phyloP scores from a whole-genome alignment of 805 yeast species.

The Wickerhamiella alocasiicola region DNA sequence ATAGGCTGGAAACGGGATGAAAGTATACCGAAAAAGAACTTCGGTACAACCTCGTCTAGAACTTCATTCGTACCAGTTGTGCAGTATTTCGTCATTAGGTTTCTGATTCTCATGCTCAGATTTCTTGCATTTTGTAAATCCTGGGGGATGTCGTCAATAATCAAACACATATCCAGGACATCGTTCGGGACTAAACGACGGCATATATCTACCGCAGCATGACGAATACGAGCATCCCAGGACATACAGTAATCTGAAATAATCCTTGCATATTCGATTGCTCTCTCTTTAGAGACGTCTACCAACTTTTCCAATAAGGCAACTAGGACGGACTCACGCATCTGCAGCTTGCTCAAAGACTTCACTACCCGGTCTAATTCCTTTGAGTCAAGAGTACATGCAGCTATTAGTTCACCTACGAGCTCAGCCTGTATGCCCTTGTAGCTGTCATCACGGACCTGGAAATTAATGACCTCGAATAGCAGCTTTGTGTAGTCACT shows the following conservation, averaged over 20 bases:
- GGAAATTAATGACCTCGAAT: neutral
- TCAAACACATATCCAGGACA: slow-evolving; percentile 36
- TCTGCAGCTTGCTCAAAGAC: neutral
- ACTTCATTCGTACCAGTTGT: slow-evolving; percentile 23
- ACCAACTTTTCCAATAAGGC: neutral
- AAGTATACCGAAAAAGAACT: slow-evolving; percentile 54
- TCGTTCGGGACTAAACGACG: slow-evolving; percentile 8
- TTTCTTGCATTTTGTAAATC: slow-evolving; percentile 63
- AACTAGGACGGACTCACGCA: slow-evolving; percentile 2
- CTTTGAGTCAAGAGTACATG: neutral
- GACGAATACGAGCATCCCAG: slow-evolving; percentile 15
- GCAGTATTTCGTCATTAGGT: slow-evolving; percentile 36
- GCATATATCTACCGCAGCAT: slow-evolving; percentile 14
- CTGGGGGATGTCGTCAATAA: slow-evolving; percentile 63
- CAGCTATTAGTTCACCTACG: slow-evolving; percentile 3
- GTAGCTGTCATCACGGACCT: neutral
- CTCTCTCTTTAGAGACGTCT: neutral
- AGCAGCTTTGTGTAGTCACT: neutral
- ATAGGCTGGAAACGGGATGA: slow-evolving; percentile 70
- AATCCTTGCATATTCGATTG: neutral
- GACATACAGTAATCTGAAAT: slow-evolving; percentile 11
- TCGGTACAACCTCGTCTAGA: slow-evolving; percentile 30
- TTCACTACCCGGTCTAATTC: neutral
- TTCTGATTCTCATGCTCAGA: slow-evolving; percentile 54
- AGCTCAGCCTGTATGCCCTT: slow-evolving; percentile 8